Evolutionary conservation across 2,329 filamentous ascomycete genomes (phyloP).

Genomic region (Diplocarpon mali): DNA sequence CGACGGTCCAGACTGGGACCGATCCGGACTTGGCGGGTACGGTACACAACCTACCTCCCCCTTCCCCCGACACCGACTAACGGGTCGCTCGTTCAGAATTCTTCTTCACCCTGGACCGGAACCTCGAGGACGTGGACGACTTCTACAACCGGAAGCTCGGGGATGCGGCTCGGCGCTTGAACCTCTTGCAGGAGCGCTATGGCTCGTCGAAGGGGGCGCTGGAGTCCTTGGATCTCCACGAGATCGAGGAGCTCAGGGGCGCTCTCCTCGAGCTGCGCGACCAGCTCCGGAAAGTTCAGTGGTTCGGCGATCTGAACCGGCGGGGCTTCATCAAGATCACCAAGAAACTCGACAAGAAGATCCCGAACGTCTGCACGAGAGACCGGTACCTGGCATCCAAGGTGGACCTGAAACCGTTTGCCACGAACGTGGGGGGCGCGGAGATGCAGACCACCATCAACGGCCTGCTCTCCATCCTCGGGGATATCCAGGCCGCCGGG

Average conservation of each 20-base stretch:
- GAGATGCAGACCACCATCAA: slow-evolving; percentile 62
- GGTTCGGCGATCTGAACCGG: slow-evolving; percentile 96
- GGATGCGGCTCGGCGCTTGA: slow-evolving; percentile 73
- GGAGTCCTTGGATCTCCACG: slow-evolving; percentile 71
- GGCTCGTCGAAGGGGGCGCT: slow-evolving; percentile 59
- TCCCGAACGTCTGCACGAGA: slow-evolving; percentile 64
- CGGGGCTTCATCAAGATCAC: slow-evolving; percentile 96
- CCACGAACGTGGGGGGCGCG: slow-evolving; percentile 54
- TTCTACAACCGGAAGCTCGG: slow-evolving; percentile 96
- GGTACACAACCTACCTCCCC: neutral
- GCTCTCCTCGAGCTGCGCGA: slow-evolving; percentile 80
- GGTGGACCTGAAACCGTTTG: slow-evolving; percentile 80
- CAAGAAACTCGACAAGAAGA: slow-evolving; percentile 96
- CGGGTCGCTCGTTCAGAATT: slow-evolving; percentile 54
- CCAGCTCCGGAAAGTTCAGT: slow-evolving; percentile 83
- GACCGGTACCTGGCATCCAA: slow-evolving; percentile 81
- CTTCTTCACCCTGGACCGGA: slow-evolving; percentile 92
- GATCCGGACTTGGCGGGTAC: slow-evolving; percentile 85
- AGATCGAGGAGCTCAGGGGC: slow-evolving; percentile 82
- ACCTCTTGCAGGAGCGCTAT: slow-evolving; percentile 80
- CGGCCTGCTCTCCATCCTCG: slow-evolving; percentile 77
- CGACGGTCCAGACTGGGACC: slow-evolving; percentile 54
- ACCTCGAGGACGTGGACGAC: slow-evolving; percentile 89
- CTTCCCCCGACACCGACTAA: slow-evolving; percentile 16
- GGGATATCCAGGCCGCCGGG: slow-evolving; percentile 65